phyloP scores from a whole-genome alignment of 495 filamentous ascomycete species.

The Wilcoxina mikolae region DNA sequence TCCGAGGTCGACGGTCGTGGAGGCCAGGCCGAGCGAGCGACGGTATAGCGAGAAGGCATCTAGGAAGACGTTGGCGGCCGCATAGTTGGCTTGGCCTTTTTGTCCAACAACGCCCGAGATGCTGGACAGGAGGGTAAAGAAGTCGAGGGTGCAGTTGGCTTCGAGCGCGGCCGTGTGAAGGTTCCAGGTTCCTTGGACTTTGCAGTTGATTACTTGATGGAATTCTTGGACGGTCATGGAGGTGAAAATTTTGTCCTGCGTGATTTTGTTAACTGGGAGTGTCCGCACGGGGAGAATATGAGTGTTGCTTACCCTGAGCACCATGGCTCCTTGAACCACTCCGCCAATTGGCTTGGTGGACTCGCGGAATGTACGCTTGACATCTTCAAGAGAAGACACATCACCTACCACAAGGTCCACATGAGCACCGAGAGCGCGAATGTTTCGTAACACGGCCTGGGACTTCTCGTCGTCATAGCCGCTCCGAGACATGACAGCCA shows the following conservation, averaged over 20 bases:
- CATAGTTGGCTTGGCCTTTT: constrained; percentile 47
- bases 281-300: background rate
- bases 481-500: too few relatives aligned
- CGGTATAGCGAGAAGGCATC: constrained; percentile 40
- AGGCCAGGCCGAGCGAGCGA: constrained; percentile 33
- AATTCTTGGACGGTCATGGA: constrained; percentile 42
- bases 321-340: constrained; percentile 37
- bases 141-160: constrained; percentile 36
- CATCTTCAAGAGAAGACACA: too few relatives aligned
- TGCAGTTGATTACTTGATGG: constrained; percentile 36
- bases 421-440: too few relatives aligned
- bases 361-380: background rate
- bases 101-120: constrained; percentile 45
- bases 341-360: constrained; percentile 32
- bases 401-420: too few relatives aligned
- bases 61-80: constrained; percentile 48
- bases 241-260: constrained; percentile 40
- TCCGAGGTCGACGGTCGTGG: constrained; percentile 42
- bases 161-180: constrained; percentile 38
- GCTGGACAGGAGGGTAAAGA: constrained; percentile 52
- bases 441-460: too few relatives aligned
- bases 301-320: constrained; percentile 16
- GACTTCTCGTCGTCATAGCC: too few relatives aligned
- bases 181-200: constrained; percentile 45
- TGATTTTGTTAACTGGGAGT: background rate